Base-by-base conservation (phyloP, 169 alveolate species). In the Plasmodium blacklocki region DNA sequence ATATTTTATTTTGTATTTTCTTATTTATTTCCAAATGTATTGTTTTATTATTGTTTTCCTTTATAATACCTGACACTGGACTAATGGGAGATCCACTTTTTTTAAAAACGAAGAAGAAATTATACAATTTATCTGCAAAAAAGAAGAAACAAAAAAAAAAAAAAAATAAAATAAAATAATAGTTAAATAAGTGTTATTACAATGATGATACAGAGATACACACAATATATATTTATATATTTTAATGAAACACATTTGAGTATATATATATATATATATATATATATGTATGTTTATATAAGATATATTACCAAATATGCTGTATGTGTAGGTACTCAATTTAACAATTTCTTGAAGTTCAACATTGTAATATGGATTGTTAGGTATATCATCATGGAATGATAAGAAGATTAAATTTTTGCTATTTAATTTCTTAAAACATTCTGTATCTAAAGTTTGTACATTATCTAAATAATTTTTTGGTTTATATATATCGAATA, bases 381-480 rank as follows among this genome's bases (percentile, higher is more conserved):
- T 43, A 7, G 90, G 85, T 50, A 68, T 56, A 39, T 43, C 39
- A 68, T 52, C 83, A 50, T 23, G 9, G 50, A 80, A 80, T 8
- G 90, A 80, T 15, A 80, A 80, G 45, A 56, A 80, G 32, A 80
- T 1, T 43, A 14, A 26, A 49, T 80, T 80, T 72, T 68, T 67
- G 23, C 15, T 21, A 50, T 14, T 56, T 5, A 80, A 45, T 4
- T 32, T 39, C 70, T 80, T 66, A 50, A 80, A 80, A 26, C 12
- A 19, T 12, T 68, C 54, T 14, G 72, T 1, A 14, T 64, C 71
- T 29, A 80, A 12, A 4, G 56, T 56, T 12, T 18, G 39, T 1
- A 56, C 32, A 21, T 52, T 19, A 12, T 78, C 54, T 73, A 1
- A 4, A 32, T 26, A 18, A 39, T 66, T 73, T 29, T 62, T 68